Base-by-base conservation (phyloP, 2,329 filamentous ascomycete species). In the Penicillium sp. region DNA sequence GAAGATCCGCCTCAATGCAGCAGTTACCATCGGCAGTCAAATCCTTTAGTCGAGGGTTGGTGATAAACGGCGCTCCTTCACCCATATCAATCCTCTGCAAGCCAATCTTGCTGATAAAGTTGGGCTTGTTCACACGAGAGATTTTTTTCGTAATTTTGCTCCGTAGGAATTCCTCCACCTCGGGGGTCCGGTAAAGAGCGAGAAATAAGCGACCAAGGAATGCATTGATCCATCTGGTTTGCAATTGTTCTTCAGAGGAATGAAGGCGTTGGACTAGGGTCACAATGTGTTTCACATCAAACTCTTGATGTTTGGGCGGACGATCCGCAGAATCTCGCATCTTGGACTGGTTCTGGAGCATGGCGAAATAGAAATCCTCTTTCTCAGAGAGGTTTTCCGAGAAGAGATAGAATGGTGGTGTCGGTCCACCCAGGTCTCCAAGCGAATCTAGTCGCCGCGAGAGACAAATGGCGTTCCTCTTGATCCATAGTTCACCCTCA, bases 61-160 rank as follows among this genome's bases (percentile, higher is more conserved):
- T 96, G 66, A 99, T 87, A 62, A 92, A 90, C 0, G 95, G 95
- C 1, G 92, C 90, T 0, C 91, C 86, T 63, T 95, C 89, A 4
- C 95, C 95, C 62, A 93, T 90, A 67, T 96, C 86, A 53, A 99
- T 92, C 52, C 86, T 88, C 63, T 88, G 88, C 45, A 98, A 84
- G n/a, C 84, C 83, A 57, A 99, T 88, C 64, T 89, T 88, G 19
- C 91, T 92, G 56, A 99, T 87, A 68, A 98, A 96, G 2, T 88
- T 88, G 0, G 95, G 95, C 65, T 93, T 93, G 67, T 96, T 95
- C 26, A 96, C 93, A 33, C 95, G 86, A 1, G 93, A 88, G 54
- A 99, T 96, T 79, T 99, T 99, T 77, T 96, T 97, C 23, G 91
- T 92, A 61, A 99, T 89, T 76, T 96, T 97, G 57, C 86, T 85